Conservation (phyloP, 73 alveolate genomes). For the Breviolum minutum region DNA sequence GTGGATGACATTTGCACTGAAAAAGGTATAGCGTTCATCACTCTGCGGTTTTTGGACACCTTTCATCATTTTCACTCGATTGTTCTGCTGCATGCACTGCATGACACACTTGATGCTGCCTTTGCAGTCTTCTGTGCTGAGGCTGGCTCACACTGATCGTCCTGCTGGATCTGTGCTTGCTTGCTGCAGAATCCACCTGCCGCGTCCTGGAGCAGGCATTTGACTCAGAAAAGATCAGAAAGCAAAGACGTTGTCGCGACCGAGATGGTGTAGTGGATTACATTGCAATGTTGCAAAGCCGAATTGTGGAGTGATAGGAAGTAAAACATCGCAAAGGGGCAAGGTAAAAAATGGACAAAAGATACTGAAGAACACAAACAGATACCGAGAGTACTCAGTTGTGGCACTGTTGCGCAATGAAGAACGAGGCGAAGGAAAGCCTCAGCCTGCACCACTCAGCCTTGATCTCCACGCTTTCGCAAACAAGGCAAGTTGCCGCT, state of each 20-base stretch:
- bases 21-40: background rate
- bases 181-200: conserved; percentile 89
- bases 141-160: conserved; percentile 83
- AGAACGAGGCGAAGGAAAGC: conserved; percentile 62
- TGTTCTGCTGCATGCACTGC: too few species aligned
- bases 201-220: conserved; percentile 57
- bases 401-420: too few species aligned
- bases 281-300: background rate
- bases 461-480: conserved; percentile 90
- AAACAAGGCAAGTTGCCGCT: conserved; percentile 30
- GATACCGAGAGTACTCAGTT: too few species aligned
- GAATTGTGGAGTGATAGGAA: background rate
- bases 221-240: too few species aligned
- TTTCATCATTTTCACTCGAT: too few species aligned
- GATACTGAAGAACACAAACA: too few species aligned
- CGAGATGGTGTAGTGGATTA: too few species aligned
- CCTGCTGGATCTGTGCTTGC: conserved; percentile 81
- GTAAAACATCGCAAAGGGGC: too few species aligned
- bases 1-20: background rate
- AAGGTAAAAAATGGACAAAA: too few species aligned
- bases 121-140: background rate
- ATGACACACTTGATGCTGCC: too few species aligned
- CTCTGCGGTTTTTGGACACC: too few species aligned
- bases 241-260: too few species aligned
- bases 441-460: conserved; percentile 71